Percentiles rank a stretch among this genome's conserved stretches.
Conservation (phyloP, 2,329 filamentous ascomycete species). For the Diplodia seriata region DNA sequence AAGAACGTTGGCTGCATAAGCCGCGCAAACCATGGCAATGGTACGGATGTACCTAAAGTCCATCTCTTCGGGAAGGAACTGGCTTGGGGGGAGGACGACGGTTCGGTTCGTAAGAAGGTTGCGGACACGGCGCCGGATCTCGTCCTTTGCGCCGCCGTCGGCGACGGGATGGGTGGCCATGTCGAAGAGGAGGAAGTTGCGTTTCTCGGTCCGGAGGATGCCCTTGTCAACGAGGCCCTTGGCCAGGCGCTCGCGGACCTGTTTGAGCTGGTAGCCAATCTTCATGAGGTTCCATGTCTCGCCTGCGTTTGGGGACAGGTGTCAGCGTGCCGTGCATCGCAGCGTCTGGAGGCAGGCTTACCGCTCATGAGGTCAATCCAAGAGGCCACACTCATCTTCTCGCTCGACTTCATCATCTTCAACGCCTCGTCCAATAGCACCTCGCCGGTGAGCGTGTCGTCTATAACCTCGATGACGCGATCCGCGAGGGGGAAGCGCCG, state of each 20-base stretch:
- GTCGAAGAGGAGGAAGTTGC: conserved; percentile 99
- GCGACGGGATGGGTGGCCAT: conserved; percentile 99
- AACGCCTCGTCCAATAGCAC: conserved; percentile 95
- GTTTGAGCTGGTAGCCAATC: conserved; percentile 99
- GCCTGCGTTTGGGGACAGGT: conserved; percentile 62
- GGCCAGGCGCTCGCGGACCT: conserved; percentile 94
- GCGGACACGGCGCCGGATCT: conserved; percentile 90
- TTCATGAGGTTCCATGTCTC: conserved; percentile 99
- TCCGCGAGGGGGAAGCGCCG: conserved; percentile 92
- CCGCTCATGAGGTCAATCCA: conserved; percentile 99
- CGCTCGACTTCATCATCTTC: conserved; percentile 99
- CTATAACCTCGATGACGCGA: conserved; percentile 93
- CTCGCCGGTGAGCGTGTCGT: conserved; percentile 95
- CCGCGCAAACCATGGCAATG: conserved; percentile 94
- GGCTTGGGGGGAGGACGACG: conserved; percentile 82
- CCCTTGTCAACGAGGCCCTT: conserved; percentile 99
- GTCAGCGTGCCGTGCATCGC: conserved; percentile 1
- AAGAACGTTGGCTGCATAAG: conserved; percentile 96
- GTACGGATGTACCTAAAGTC: conserved; percentile 94
- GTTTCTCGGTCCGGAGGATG: conserved; percentile 97
- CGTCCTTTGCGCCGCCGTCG: conserved; percentile 95
- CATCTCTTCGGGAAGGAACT: conserved; percentile 91
- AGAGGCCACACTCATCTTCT: conserved; percentile 99
- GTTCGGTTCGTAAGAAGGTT: conserved; percentile 93
- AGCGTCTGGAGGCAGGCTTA: conserved; percentile 55